These are phyloP conservation scores for Lachnellula cervina DNA, from an alignment of 2,329 filamentous ascomycete species.

Conservation along the genomic window DNA sequence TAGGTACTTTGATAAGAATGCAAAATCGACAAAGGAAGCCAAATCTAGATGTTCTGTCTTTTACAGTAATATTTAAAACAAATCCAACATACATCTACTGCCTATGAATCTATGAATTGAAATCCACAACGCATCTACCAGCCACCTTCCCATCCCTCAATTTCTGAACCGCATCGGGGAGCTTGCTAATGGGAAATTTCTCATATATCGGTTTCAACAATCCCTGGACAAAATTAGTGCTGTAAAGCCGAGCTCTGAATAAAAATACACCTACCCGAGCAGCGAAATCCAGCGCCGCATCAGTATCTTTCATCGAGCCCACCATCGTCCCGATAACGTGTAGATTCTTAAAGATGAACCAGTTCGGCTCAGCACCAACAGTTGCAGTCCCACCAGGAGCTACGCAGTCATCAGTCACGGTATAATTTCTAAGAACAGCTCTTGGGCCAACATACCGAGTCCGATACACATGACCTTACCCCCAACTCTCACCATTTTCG, in stretches of 20 bases:
- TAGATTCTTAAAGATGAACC: slow-evolving; percentile 4
- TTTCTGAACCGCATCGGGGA: neutral
- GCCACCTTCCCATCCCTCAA: neutral
- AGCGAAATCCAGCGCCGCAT: slow-evolving; percentile 6
- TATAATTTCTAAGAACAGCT: neutral
- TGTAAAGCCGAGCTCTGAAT: neutral
- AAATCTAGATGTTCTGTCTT: no score
- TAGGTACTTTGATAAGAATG: no score
- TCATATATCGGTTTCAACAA: neutral
- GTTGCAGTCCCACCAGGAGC: slow-evolving; percentile 2
- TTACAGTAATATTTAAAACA: no score
- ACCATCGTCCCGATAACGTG: slow-evolving; percentile 8
- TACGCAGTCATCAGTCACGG: neutral
- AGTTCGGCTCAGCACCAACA: neutral
- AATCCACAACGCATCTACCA: neutral
- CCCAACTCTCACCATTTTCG: slow-evolving; percentile 6
- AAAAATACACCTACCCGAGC: neutral
- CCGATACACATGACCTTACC: slow-evolving; percentile 14
- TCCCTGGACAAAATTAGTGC: slow-evolving; percentile 1
- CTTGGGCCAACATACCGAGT: neutral
- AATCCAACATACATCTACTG: no score
- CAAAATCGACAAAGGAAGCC: no score
- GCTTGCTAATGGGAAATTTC: neutral
- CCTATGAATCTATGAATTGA: neutral
- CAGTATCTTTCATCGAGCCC: slow-evolving; percentile 3